Evolutionary conservation across 116 monocot species (phyloP).

Genomic region (Iris pallida): DNA sequence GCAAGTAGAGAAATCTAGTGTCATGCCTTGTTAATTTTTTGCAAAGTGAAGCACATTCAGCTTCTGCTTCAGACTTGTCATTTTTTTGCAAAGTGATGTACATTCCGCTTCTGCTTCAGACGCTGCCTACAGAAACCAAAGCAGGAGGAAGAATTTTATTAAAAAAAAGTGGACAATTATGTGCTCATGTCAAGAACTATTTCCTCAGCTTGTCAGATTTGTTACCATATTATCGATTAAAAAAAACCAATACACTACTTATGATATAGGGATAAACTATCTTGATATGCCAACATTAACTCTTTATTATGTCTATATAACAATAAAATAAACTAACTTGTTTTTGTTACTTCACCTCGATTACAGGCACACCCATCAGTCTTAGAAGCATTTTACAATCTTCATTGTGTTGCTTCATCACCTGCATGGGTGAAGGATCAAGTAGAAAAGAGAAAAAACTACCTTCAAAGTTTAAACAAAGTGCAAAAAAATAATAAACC

Average conservation of each 20-base stretch:
- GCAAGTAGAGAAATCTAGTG: neutral
- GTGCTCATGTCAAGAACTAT: no score
- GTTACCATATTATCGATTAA: no score
- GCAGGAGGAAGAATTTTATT: no score
- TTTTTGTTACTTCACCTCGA: slow-evolving; percentile 49
- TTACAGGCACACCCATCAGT: slow-evolving; percentile 94
- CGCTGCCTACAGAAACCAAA: slow-evolving; percentile 53
- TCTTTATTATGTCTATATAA: neutral
- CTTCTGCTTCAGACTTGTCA: slow-evolving; percentile 94
- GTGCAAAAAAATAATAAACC: neutral
- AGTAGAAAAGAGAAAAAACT: neutral
- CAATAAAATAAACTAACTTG: slow-evolving; percentile 1
- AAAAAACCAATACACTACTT: no score
- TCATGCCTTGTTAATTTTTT: no score
- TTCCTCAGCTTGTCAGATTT: no score
- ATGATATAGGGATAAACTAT: neutral
- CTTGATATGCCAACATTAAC: neutral
- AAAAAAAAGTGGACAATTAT: no score
- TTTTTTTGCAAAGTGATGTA: slow-evolving; percentile 87
- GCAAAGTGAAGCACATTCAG: slow-evolving; percentile 98
- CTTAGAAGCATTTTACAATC: slow-evolving; percentile 92
- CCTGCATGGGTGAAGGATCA: slow-evolving; percentile 32
- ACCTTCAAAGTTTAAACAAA: neutral
- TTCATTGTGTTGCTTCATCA: slow-evolving; percentile 94
- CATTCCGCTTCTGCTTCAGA: slow-evolving; percentile 99